Percentiles rank a stretch among this genome's conserved stretches.
These are phyloP conservation scores for Chloropicon primus DNA, from an alignment of 139 green algal species.

Conservation along the genomic window DNA sequence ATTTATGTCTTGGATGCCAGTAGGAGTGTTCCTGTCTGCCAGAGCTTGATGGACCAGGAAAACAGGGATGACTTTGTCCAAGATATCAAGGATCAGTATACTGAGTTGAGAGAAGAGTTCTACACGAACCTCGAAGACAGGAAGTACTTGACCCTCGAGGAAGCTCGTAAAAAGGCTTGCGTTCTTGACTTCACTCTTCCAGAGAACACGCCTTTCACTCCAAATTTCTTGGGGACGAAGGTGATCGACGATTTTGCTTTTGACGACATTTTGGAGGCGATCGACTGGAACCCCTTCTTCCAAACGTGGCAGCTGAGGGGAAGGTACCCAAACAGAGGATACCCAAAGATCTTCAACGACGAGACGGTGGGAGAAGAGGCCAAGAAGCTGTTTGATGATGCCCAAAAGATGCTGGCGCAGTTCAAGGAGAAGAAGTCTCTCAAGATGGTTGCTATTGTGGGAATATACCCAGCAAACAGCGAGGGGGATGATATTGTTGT, in stretches of 20 bases:
- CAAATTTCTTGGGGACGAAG: slow-evolving; percentile 59
- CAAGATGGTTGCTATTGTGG: slow-evolving; percentile 64
- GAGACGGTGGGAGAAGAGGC: slow-evolving; percentile 86
- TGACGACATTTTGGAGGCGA: slow-evolving; percentile 83
- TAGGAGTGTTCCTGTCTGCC: slow-evolving; percentile 76
- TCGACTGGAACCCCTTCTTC: slow-evolving; percentile 99
- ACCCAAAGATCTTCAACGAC: slow-evolving; percentile 99
- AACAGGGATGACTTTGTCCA: slow-evolving; percentile 46
- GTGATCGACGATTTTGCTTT: slow-evolving; percentile 64
- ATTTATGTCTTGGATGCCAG: slow-evolving; percentile 94
- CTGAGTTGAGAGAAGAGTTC: slow-evolving; percentile 89
- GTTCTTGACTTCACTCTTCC: slow-evolving; percentile 69
- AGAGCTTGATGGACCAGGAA: slow-evolving; percentile 68
- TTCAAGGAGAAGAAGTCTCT: slow-evolving; percentile 78
- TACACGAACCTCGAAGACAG: slow-evolving; percentile 88
- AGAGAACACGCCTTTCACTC: slow-evolving; percentile 58
- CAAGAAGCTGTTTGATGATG: slow-evolving; percentile 93
- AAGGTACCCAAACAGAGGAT: slow-evolving; percentile 95
- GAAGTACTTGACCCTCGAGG: slow-evolving; percentile 57
- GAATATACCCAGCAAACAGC: slow-evolving; percentile 79
- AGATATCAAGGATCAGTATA: slow-evolving; percentile 84
- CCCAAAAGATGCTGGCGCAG: slow-evolving; percentile 57
- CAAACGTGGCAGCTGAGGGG: slow-evolving; percentile 94
- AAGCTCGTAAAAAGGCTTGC: slow-evolving; percentile 23
- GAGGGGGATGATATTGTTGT: slow-evolving; percentile 91